Evolutionary conservation across 202 grass and related monocot species (phyloP), one percentile per base, ranked within the genome.

Genomic region (Carex arenaria): DNA sequence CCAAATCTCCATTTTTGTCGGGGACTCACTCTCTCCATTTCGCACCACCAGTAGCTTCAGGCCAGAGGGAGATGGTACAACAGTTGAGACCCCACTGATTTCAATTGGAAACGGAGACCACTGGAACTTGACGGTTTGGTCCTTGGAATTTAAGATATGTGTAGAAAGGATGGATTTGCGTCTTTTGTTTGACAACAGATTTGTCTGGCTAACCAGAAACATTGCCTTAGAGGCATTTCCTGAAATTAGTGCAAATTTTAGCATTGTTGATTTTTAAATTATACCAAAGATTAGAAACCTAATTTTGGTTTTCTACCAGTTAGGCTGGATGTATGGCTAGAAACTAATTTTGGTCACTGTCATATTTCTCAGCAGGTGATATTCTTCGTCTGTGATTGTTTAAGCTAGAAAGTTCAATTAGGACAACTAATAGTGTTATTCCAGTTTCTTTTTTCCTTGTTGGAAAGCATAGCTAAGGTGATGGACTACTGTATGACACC

Each of bases 41-140:
- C 90, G 86, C 77, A 94, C 86, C 0, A 94, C 83, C 17, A 98
- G 85, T 66, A 98, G 90, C 49, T 94, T 98, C 80, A 85, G 79
- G 11, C 95, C 92, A 10, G 95, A 98, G 1, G 92, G 92, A 0
- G 92, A 94, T 83, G 92, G 95, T 85, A 93, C 79, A 36, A 95
- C 76, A 71, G 90, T 87, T 67, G 92, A 92, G 56, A 87, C 90
- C 15, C 92, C 95, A 26, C 4, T 86, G 83, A 98, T 93, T 89
- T 98, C 95, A 80, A 88, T 90, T 1, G 95, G 95, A 70, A 95
- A 95, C 10, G 95, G 87, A 77, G 95, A 90, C 95, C 95, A 98
- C 30, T 90, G 83, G 56, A 98, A 95, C 61, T 86, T 64, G 2
- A 83, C 86, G n/a, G 95, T 78, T n/a, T 90, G 82, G 69, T 92